Evolutionary conservation across 495 filamentous ascomycete species (phyloP), one percentile per base, ranked within the genome.

Genomic region (Trichoderma asperelloides): DNA sequence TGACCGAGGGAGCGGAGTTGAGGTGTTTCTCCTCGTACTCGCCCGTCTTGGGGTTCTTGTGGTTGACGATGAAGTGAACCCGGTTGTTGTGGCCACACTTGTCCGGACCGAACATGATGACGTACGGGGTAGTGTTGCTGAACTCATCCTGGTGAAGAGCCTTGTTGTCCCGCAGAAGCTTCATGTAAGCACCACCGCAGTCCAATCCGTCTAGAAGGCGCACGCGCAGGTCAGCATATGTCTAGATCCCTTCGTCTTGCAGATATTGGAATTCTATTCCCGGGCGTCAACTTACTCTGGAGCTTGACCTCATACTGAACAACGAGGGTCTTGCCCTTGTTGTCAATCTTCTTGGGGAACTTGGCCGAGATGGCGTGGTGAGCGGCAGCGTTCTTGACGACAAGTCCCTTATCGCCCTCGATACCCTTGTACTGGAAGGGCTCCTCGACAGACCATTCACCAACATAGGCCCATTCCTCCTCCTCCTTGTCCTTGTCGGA

Each of bases 21-120:
- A 98, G 85, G 82, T 99, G 96, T 87, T 99, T 99, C 90, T 99
- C 96, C 86, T 98, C 95, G 73, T 99, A 99, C 79, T 97, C 94
- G 79, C 95, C 93, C 63, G 92, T 97, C 90, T 97, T 98, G 74
- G 96, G 96, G 87, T 98, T 99, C 90, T 98, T 99, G 91, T 98
- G 96, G 77, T 95, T 94, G 89, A 99, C 96, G 80, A 99, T 99
- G 82, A 99, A 96, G 85, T 99, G 96, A 67, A 99, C 91, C 89
- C 98, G 98, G 87, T 99, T 99, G 77, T 92, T 98, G 74, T 91
- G 86, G 80, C 95, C 96, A 78, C 96, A 99, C 88, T 97, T 99
- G 83, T 99, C 96, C 74, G 96, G 96, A 71, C 96, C 96, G 78
- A 99, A 99, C 96, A 98, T 98, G 83, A 99, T 96, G 70, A 99